Conservation (phyloP, 2,329 filamentous ascomycete genomes). For the Emericellopsis atlantica region DNA sequence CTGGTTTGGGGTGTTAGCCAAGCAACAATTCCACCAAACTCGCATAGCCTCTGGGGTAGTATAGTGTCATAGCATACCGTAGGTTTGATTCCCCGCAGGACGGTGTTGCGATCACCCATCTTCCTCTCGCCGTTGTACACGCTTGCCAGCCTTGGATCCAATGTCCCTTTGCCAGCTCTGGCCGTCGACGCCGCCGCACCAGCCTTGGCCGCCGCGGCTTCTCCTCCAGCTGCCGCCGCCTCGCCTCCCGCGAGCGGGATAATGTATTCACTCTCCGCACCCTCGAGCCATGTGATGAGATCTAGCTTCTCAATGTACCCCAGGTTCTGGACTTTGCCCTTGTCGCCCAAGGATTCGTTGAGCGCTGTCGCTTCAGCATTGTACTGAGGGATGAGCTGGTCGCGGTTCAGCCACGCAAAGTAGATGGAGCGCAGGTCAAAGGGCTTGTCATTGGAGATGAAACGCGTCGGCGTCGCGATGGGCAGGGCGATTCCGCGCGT, state of each 20-base stretch:
- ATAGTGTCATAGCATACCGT: constrained; percentile 44
- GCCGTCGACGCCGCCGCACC: constrained; percentile 29
- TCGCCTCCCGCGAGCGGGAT: constrained; percentile 62
- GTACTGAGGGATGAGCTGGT: constrained; percentile 82
- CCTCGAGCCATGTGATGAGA: constrained; percentile 85
- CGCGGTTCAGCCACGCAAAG: constrained; percentile 91
- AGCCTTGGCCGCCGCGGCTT: constrained; percentile 20
- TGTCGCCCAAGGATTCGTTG: constrained; percentile 62
- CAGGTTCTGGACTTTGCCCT: constrained; percentile 66
- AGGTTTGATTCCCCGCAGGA: constrained; percentile 76
- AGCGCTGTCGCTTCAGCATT: constrained; percentile 71
- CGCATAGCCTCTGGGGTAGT: neutral
- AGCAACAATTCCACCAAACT: neutral
- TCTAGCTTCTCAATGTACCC: constrained; percentile 87
- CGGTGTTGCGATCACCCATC: constrained; percentile 85
- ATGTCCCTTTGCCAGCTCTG: constrained; percentile 47
- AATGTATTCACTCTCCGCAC: constrained; percentile 88
- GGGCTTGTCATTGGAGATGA: constrained; percentile 61
- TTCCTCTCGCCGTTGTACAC: constrained; percentile 87
- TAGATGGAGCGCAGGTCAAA: constrained; percentile 90
- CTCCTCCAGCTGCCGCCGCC: constrained; percentile 18
- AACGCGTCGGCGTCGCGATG: constrained; percentile 68
- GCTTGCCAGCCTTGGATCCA: constrained; percentile 72
- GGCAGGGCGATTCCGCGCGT: constrained; percentile 49
- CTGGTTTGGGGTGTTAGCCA: constrained; percentile 26